Conservation (phyloP, 148 eudicot species). For the Chenopodium album region DNA sequence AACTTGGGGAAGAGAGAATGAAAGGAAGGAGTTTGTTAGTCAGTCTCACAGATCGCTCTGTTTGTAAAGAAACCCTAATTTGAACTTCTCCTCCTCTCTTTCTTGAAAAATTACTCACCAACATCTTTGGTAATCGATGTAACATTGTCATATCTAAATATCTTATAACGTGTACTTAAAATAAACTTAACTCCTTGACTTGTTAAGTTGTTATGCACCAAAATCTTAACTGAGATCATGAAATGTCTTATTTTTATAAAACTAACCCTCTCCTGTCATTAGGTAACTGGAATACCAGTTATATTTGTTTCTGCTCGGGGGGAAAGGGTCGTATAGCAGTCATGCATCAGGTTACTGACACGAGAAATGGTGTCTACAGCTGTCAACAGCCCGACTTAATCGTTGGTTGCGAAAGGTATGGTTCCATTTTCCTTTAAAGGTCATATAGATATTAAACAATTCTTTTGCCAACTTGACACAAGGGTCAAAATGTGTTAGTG, state of each 20-base stretch:
- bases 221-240: neutral
- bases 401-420: slow-evolving; percentile 91
- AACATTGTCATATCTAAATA: neutral
- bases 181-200: neutral
- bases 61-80: neutral
- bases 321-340: slow-evolving; percentile 72
- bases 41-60: neutral
- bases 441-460: neutral
- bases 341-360: slow-evolving; percentile 69
- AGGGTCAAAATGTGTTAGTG: neutral
- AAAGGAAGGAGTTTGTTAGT: neutral
- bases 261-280: neutral
- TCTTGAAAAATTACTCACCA: neutral
- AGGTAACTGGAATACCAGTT: slow-evolving; percentile 95
- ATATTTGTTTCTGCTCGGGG: slow-evolving; percentile 83
- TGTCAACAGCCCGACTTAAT: slow-evolving; percentile 89
- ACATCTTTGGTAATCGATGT: neutral
- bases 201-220: neutral
- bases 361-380: slow-evolving; percentile 85
- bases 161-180: neutral
- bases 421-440: neutral
- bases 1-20: neutral
- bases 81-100: neutral
- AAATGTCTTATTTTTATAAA: no score
- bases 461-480: neutral